phyloP scores from a whole-genome alignment of 306 rosid species.

The Quercus aquifolioides region DNA sequence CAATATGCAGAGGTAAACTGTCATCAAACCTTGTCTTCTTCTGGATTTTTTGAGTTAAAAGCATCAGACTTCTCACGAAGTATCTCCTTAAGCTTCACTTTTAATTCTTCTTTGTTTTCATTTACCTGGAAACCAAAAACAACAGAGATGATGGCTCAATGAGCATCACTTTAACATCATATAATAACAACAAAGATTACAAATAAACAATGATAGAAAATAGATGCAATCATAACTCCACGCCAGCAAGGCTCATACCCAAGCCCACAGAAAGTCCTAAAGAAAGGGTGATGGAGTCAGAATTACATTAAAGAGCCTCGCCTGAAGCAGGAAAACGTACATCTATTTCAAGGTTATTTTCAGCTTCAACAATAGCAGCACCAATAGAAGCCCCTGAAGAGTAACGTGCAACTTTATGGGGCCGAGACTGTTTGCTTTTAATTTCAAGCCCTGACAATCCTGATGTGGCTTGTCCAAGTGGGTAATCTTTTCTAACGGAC shows the following conservation, averaged over 20 bases:
- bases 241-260: slow-evolving; percentile 42
- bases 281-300: slow-evolving; percentile 13
- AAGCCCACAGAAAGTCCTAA: slow-evolving; percentile 36
- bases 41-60: slow-evolving; percentile 61
- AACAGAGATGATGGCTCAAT: background rate
- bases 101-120: slow-evolving; percentile 83
- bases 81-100: slow-evolving; percentile 67
- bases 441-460: slow-evolving; percentile 21
- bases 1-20: background rate
- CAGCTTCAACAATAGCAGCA: slow-evolving; percentile 95
- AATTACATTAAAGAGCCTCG: slow-evolving; percentile 33
- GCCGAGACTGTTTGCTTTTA: slow-evolving; percentile 26
- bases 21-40: slow-evolving; percentile 69
- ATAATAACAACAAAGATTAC: background rate
- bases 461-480: slow-evolving; percentile 14
- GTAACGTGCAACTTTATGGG: slow-evolving; percentile 48
- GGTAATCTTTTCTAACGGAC: slow-evolving; percentile 20
- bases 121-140: slow-evolving; percentile 38
- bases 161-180: slow-evolving; percentile 5
- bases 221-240: slow-evolving; percentile 20
- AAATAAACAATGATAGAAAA: background rate
- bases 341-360: slow-evolving; percentile 66
- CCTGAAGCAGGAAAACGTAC: slow-evolving; percentile 62
- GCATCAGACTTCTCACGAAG: slow-evolving; percentile 87
- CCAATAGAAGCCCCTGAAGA: slow-evolving; percentile 60